Base-by-base conservation (phyloP, 768 basidiomycete genomes). In the Mycena metata region DNA sequence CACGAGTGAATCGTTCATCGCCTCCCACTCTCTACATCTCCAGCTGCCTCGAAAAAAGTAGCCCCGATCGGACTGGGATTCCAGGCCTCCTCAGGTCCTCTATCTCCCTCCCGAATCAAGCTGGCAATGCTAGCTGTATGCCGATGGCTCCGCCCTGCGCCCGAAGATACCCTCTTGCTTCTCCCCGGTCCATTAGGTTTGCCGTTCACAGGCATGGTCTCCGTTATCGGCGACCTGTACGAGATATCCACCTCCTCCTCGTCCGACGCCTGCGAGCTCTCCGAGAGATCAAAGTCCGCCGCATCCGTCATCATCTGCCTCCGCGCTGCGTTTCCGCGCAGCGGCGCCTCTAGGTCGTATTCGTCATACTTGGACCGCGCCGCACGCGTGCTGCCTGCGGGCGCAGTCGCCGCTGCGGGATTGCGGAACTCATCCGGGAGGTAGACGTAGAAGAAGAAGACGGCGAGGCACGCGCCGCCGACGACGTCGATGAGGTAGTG, bases 401-500 rank as follows among this genome's bases (percentile, higher is more conserved):
- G 90, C 3, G 85, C 82, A 0, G 83, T 80, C 10, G 83, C 83
- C 0, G 87, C 88, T 17, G 79, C 84, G 17, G 84, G 74, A 30
- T 88, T 87, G 66, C 87, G 88, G 70, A 97, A 85, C 64, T 92
- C 90, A 69, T 92, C 90, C 0, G 96, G 95, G 75, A 98, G 89
- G 81, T 91, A 91, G 70, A 93, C 75, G 83, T 95, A 98, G 85
- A 98, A 99, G 75, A 88, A 91, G 21, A 88, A 86, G 42, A 92
- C 91, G 52, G 96, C 92, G 69, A 99, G 87, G 76, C 96, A 97
- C 0, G 93, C 94, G 16, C 98, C 98, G 12, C 91, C 94, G 55
- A 96, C 94, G 76, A 98, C 94, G 76, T 99, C 98, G 81, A 99
- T 96, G 76, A 99, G 92, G 84, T 99, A 99, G 82, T 99, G 97